Percentiles rank a stretch among this genome's conserved stretches.
Evolutionary conservation across 768 basidiomycete genomes (phyloP).

Genomic region (Russula sp.): DNA sequence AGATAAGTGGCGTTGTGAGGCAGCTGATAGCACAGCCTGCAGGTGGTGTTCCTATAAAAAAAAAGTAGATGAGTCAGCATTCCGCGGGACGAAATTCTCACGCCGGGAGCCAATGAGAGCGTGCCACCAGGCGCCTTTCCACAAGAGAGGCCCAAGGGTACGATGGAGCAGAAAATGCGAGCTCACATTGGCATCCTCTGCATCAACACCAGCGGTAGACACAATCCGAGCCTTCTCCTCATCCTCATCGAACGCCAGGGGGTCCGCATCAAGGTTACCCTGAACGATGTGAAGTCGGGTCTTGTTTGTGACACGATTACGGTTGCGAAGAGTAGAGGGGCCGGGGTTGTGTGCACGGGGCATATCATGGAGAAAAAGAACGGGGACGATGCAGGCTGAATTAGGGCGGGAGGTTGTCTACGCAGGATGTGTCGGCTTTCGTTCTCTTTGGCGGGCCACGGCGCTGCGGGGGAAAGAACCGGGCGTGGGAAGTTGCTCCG

Average conservation of each 20-base stretch:
- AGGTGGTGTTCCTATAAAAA: constrained; percentile 49
- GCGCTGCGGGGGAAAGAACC: constrained; percentile 25
- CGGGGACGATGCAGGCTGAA: constrained; percentile 28
- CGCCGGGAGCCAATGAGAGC: constrained; percentile 41
- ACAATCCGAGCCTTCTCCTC: constrained; percentile 79
- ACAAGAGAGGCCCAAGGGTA: constrained; percentile 38
- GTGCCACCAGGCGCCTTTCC: constrained; percentile 39
- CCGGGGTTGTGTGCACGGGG: constrained; percentile 75
- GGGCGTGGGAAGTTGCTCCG: constrained; percentile 24
- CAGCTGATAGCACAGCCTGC: constrained; percentile 51
- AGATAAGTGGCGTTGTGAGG: constrained; percentile 43
- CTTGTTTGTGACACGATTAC: constrained; percentile 91
- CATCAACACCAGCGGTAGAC: constrained; percentile 81
- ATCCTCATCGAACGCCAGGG: constrained; percentile 77
- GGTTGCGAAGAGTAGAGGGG: constrained; percentile 75
- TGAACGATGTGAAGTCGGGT: constrained; percentile 80
- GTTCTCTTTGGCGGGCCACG: constrained; percentile 25
- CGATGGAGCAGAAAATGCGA: constrained; percentile 31
- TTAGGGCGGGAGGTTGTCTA: constrained; percentile 24
- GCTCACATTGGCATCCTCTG: constrained; percentile 90
- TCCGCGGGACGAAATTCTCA: constrained; percentile 45
- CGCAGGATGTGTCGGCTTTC: constrained; percentile 22
- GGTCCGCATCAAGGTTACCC: constrained; percentile 76
- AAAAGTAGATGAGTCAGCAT: constrained; percentile 43
- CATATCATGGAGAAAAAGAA: constrained; percentile 71